These are phyloP conservation scores for Puccinia coronata DNA, from an alignment of 1,284 basidiomycete genomes.

Conservation along the genomic window DNA sequence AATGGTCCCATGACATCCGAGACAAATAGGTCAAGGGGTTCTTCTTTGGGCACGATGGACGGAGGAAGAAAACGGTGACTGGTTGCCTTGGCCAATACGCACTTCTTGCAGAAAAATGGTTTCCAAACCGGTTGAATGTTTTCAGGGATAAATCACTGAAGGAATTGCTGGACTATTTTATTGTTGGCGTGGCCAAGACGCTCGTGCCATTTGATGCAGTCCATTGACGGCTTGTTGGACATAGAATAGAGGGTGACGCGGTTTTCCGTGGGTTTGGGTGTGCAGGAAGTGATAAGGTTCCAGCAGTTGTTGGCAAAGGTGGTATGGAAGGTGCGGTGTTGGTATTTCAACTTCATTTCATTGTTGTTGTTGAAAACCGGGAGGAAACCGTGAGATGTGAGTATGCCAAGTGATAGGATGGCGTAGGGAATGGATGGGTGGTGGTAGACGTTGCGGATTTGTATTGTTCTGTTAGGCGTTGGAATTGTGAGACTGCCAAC, in stretches of 20 bases:
- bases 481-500: background rate
- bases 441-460: background rate
- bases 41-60: no score
- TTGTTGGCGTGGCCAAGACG: background rate
- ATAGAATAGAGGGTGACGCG: background rate
- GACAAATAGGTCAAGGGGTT: no score
- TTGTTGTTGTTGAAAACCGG: background rate
- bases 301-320: background rate
- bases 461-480: background rate
- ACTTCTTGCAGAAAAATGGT: slow-evolving; percentile 12
- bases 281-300: background rate
- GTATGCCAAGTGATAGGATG: background rate
- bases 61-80: background rate
- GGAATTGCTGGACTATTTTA: background rate
- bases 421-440: background rate
- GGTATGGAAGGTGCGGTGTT: background rate
- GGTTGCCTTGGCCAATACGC: background rate
- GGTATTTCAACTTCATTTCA: background rate
- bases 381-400: background rate
- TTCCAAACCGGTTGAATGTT: background rate
- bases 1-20: no score
- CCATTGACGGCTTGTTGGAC: background rate
- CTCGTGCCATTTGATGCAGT: slow-evolving; percentile 1
- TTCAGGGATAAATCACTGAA: background rate
- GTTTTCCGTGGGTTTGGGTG: no score